Base-by-base conservation (phyloP, 2,329 filamentous ascomycete genomes). In the Colletotrichum spaethianum region DNA sequence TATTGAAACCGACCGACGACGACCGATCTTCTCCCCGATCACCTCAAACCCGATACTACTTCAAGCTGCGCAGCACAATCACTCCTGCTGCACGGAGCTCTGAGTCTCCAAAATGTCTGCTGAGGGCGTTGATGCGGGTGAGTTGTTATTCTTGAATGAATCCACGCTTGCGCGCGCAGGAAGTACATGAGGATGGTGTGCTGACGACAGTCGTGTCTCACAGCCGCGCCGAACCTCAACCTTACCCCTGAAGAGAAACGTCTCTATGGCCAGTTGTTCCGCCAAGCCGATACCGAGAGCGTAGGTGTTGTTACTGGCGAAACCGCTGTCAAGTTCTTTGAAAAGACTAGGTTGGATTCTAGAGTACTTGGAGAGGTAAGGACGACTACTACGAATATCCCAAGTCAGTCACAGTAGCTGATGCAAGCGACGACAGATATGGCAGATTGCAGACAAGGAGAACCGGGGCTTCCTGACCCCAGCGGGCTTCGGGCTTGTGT, bases 361-460 rank as follows among this genome's bases (percentile, higher is more conserved):
- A 91, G 94, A 74, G 88, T 96, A 60, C 88, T 99, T 72, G 96
- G 96, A 82, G 92, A 97, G 90, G 94, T 96, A 84, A 76, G 90
- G 40, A 46, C 55, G 42, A 62, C 28, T 40, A 59, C 46, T 56
- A n/a, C 26, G 36, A 33, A 63, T 14, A 26, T n/a, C 9, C 20
- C n/a, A 26, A 66, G 14, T 23, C 31, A 31, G 46, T 14, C 23
- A n/a, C 20, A 46, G 11, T 38, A 20, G 64, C 63, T 69, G 33
- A 65, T 66, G 20, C 56, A 48, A 48, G 26, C 26, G 42, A 68
- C 31, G 75, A 71, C 82, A 98, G 93, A 98, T 99, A 88, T 99
- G 96, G 96, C 96, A 98, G 85, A 96, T 99, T 81, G 96, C 96
- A 76, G 96, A 99, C 85, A 95, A 91, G 76, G 96, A 98, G 85